These are phyloP conservation scores for Coffea humblotiana DNA, from an alignment of 305 asterid species.

Conservation along the genomic window DNA sequence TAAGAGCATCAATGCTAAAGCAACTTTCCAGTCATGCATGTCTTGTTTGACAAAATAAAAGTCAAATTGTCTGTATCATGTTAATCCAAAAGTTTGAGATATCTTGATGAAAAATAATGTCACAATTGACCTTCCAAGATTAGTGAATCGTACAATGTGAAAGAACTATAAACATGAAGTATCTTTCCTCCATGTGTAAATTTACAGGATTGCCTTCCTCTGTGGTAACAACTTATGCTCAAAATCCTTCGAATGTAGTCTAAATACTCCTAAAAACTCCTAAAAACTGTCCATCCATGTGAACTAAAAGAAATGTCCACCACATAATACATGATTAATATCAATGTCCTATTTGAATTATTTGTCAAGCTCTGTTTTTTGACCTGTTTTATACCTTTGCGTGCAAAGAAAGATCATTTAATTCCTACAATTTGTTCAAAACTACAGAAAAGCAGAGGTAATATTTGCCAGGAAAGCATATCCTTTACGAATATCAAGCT, in stretches of 20 bases:
- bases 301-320: background rate
- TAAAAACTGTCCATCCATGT: background rate
- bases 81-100: background rate
- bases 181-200: background rate
- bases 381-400: background rate
- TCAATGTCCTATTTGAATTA: background rate
- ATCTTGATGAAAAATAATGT: background rate
- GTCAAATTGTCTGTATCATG: background rate
- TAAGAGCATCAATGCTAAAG: background rate
- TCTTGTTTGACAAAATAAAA: background rate
- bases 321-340: background rate
- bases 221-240: background rate
- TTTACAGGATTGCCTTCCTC: background rate
- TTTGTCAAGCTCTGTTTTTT: background rate
- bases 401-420: background rate
- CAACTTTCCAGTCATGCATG: background rate
- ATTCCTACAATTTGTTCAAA: background rate
- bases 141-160: background rate
- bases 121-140: background rate
- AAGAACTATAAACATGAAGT: background rate
- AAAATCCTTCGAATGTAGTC: background rate
- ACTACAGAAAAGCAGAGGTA: background rate
- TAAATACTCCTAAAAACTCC: background rate
- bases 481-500: background rate
- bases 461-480: background rate